These are phyloP conservation scores for Ceratobasidium sp. DNA, from an alignment of 1,284 basidiomycete genomes.

Conservation along the genomic window DNA sequence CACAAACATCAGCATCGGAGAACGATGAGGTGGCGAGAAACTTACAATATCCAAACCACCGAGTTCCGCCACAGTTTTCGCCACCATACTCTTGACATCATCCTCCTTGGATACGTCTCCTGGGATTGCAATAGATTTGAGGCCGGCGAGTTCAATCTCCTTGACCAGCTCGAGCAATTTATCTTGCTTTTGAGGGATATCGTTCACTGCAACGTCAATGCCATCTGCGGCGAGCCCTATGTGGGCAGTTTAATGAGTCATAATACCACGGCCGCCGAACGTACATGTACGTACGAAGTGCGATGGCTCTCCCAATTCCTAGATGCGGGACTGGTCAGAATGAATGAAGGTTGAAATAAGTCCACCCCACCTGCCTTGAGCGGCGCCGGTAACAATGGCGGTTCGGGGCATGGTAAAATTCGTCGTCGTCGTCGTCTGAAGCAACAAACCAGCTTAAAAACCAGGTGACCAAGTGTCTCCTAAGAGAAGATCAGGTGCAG, in stretches of 20 bases:
- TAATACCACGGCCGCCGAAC: too few relatives aligned
- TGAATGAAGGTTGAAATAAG: too few relatives aligned
- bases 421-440: too few relatives aligned
- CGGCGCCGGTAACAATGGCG: slow-evolving; percentile 61
- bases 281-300: slow-evolving; percentile 52
- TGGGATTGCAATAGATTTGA: slow-evolving; percentile 35
- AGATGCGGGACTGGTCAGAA: not conserved
- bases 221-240: slow-evolving; percentile 59
- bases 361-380: slow-evolving; percentile 52
- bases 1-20: not conserved
- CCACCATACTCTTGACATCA: slow-evolving; percentile 51
- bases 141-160: slow-evolving; percentile 49
- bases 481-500: too few relatives aligned
- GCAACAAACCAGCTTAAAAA: too few relatives aligned
- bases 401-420: slow-evolving; percentile 19
- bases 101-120: slow-evolving; percentile 51
- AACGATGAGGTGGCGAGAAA: not conserved
- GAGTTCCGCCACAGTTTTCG: slow-evolving; percentile 46
- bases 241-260: not conserved
- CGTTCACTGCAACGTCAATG: slow-evolving; percentile 59
- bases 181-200: slow-evolving; percentile 55
- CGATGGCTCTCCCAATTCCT: slow-evolving; percentile 60
- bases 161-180: slow-evolving; percentile 49
- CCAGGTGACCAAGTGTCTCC: too few relatives aligned
- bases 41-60: slow-evolving; percentile 46